These are phyloP conservation scores for Rhizopus sp. DNA, from an alignment of 371 early-diverging fungal genomes.

Conservation along the genomic window DNA sequence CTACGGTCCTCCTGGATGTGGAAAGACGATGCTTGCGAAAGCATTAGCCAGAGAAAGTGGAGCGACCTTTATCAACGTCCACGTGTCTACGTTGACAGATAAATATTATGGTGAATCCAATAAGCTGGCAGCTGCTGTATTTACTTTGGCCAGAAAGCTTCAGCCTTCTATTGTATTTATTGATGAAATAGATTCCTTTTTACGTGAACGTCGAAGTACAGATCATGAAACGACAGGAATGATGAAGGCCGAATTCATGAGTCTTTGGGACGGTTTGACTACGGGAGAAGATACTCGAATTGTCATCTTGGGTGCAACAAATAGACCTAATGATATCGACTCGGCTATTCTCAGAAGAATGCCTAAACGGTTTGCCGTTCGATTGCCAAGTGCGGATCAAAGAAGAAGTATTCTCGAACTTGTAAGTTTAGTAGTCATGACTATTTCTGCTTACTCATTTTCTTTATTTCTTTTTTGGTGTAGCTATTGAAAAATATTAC, in stretches of 20 bases:
- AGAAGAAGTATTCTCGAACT: conserved; percentile 87
- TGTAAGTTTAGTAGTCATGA: conserved; percentile 38
- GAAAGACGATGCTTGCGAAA: conserved; percentile 90
- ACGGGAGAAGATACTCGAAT: too few species aligned
- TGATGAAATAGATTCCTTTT: conserved; percentile 99
- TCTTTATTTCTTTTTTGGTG: neutral
- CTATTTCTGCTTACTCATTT: neutral
- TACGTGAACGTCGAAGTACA: conserved; percentile 98
- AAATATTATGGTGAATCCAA: conserved; percentile 99
- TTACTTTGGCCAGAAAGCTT: conserved; percentile 98
- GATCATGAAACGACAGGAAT: conserved; percentile 99
- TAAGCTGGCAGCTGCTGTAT: conserved; percentile 98
- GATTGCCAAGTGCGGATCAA: conserved; percentile 88
- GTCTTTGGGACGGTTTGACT: conserved; percentile 99
- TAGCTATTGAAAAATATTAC: conserved; percentile 76
- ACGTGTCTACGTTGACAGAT: conserved; percentile 98
- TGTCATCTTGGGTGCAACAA: conserved; percentile 96
- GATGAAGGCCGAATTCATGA: conserved; percentile 98
- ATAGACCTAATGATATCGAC: conserved; percentile 99
- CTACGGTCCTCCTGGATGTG: conserved; percentile 99
- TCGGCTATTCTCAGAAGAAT: conserved; percentile 97
- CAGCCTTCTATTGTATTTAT: conserved; percentile 99
- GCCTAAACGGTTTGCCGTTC: too few species aligned
- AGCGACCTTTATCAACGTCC: conserved; percentile 97
- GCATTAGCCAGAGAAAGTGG: conserved; percentile 98